These are phyloP conservation scores for Boehmeria nivea DNA, from an alignment of 306 rosid genomes.

Conservation along the genomic window DNA sequence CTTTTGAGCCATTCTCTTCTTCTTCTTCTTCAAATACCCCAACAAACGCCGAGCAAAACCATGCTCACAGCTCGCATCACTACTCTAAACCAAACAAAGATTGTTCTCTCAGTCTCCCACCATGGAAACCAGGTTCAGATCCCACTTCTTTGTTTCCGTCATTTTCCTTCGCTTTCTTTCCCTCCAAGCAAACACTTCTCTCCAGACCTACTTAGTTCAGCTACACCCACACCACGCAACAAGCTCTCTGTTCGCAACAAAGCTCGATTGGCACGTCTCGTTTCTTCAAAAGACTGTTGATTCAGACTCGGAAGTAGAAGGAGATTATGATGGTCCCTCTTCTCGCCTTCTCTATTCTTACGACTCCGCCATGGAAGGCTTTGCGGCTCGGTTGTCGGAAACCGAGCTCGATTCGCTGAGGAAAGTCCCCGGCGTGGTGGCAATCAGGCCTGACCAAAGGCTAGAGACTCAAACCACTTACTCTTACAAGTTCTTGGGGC, in stretches of 20 bases:
- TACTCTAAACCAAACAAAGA: conserved; percentile 19
- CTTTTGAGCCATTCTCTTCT: conserved; percentile 40
- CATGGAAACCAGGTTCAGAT: too few relatives aligned
- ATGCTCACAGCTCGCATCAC: conserved; percentile 30
- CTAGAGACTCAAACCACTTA: conserved; percentile 71
- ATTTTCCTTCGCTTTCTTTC: conserved; percentile 31
- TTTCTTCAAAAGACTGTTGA: conserved; percentile 49
- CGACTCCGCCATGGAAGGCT: conserved; percentile 77
- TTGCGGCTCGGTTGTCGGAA: conserved; percentile 69
- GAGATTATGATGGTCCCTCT: conserved; percentile 22
- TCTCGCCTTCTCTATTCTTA: conserved; percentile 86
- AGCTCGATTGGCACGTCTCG: conserved; percentile 73
- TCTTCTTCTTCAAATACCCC: conserved; percentile 82
- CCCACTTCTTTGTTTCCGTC: conserved; percentile 26
- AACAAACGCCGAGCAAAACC: conserved; percentile 25
- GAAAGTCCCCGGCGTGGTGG: conserved; percentile 59
- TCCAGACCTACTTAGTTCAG: conserved; percentile 77
- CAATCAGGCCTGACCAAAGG: conserved; percentile 51
- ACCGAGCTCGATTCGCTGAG: conserved; percentile 53
- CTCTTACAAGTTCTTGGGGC: conserved; percentile 82
- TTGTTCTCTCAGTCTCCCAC: too few relatives aligned
- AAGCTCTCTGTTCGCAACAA: conserved; percentile 48
- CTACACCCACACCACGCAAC: conserved; percentile 57
- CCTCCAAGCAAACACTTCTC: conserved; percentile 42
- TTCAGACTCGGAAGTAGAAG: conserved; percentile 31